phyloP scores from a whole-genome alignment of 2,329 filamentous ascomycete genomes.

The Cercospora zeina region DNA sequence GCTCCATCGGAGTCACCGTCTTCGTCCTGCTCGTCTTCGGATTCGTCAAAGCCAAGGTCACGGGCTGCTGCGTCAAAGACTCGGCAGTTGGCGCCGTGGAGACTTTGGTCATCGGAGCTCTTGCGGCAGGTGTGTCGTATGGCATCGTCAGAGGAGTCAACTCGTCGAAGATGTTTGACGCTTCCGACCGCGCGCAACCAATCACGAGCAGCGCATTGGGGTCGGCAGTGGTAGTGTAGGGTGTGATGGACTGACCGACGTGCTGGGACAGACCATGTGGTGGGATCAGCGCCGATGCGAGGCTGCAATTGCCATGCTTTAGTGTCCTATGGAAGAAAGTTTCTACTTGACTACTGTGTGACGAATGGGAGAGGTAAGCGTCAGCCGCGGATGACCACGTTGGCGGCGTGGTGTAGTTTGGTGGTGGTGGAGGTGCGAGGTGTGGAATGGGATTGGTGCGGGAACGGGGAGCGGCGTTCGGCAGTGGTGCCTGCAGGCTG shows the following conservation, averaged over 20 bases:
- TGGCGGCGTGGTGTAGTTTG: conserved; percentile 11
- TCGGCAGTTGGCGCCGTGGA: conserved; percentile 39
- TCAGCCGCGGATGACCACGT: conserved; percentile 5
- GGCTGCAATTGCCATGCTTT: not conserved
- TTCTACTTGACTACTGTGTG: not conserved
- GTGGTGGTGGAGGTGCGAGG: conserved; percentile 1
- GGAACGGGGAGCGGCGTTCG: conserved; percentile 7
- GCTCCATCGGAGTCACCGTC: conserved; percentile 55
- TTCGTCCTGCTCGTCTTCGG: conserved; percentile 55
- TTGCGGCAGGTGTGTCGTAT: conserved; percentile 43
- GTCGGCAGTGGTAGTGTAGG: not conserved
- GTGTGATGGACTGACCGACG: not conserved
- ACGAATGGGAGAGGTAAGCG: not conserved
- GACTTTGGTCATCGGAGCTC: conserved; percentile 41
- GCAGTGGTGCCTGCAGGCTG: conserved; percentile 15
- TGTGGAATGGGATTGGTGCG: conserved; percentile 1
- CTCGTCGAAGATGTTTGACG: conserved; percentile 17
- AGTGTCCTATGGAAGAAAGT: not conserved
- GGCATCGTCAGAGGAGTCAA: conserved; percentile 44
- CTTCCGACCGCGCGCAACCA: not conserved
- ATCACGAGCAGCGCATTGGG: not conserved
- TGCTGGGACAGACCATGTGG: conserved; percentile 2
- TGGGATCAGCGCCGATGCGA: not conserved
- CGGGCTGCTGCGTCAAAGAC: conserved; percentile 34
- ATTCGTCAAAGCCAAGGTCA: conserved; percentile 49